Conservation (phyloP, 176 grass and related monocot genomes). For the Musa itinerans region DNA sequence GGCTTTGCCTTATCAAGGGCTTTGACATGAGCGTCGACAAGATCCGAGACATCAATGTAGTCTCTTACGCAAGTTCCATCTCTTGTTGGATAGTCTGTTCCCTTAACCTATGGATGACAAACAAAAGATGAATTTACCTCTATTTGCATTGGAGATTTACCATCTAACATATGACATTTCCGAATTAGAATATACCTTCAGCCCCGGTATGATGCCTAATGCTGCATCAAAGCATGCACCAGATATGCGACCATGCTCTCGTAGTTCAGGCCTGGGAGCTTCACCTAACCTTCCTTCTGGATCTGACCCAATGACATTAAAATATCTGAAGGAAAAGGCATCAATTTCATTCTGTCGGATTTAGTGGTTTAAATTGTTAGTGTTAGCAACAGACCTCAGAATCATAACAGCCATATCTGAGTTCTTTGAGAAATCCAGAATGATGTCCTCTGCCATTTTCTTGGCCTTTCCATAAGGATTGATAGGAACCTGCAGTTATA, state of each 20-base stretch:
- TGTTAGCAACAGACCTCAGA: constrained; percentile 47
- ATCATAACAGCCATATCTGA: constrained; percentile 95
- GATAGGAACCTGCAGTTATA: constrained; percentile 51
- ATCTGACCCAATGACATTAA: constrained; percentile 95
- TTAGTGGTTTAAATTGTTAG: not conserved
- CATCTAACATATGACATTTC: too few species aligned
- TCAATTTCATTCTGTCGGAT: not conserved
- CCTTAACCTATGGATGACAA: constrained; percentile 42
- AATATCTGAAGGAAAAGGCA: constrained; percentile 51
- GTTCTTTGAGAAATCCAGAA: constrained; percentile 80
- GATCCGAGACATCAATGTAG: constrained; percentile 98
- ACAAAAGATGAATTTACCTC: not conserved
- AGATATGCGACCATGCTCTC: constrained; percentile 87
- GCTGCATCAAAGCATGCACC: constrained; percentile 90
- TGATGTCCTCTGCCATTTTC: constrained; percentile 99
- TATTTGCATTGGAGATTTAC: not conserved
- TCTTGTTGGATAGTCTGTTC: constrained; percentile 55
- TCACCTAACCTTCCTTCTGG: constrained; percentile 77
- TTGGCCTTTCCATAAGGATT: constrained; percentile 96
- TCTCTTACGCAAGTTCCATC: constrained; percentile 89
- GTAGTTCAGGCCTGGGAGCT: constrained; percentile 83
- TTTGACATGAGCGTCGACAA: constrained; percentile 94
- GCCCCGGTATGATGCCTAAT: constrained; percentile 54
- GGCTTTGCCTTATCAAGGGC: constrained; percentile 63
- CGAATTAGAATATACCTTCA: constrained; percentile 34